Evolutionary conservation across 2,329 filamentous ascomycete genomes (phyloP), one percentile per base, ranked within the genome.

Genomic region (Akanthomyces muscarius): DNA sequence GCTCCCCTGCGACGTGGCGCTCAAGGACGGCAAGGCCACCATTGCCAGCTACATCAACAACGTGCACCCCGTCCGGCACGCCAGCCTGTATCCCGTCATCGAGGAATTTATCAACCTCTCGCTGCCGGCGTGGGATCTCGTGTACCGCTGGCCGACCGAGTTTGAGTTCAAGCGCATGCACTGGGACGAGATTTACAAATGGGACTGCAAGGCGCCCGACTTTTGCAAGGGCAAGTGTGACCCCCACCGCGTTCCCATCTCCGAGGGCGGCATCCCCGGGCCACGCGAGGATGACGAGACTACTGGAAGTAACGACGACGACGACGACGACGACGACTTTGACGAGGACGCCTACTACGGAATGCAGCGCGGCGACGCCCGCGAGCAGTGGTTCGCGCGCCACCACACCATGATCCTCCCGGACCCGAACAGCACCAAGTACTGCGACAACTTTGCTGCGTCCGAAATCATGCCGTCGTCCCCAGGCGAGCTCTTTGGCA

Each of bases 31-130:
- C 3, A 68, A 64, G 6, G 72, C 76, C 14, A 75, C 70, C 18
- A 78, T 85, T 30, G 73, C 74, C 4, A 82, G 79, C 66, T 84
- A 85, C 67, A 77, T 84, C 70, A 84, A 84, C 69, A 84, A 83
- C 65, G 68, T 83, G 1, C 81, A 84, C 64, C 82, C 82, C 0
- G 30, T 64, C 1, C 56, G 73, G 3, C 73, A 82, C 52, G 65
- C 66, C 10, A 65, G 62, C 3, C 69, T 82, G 0, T 83, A 82
- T 60, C 63, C 62, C 1, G 66, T 78, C 4, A 69, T 82, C 13
- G 78, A 81, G 59, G 65, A 73, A 28, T 70, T 81, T 28, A 73
- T 81, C 21, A 23, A 18, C 48, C 33, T 68, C 71, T 18, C 71
- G 71, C 23, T 85, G 0, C 78, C 80, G 0, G 74, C 80, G 0